Evolutionary conservation across 2,329 filamentous ascomycete genomes (phyloP).

Genomic region (Colletotrichum shisoi): DNA sequence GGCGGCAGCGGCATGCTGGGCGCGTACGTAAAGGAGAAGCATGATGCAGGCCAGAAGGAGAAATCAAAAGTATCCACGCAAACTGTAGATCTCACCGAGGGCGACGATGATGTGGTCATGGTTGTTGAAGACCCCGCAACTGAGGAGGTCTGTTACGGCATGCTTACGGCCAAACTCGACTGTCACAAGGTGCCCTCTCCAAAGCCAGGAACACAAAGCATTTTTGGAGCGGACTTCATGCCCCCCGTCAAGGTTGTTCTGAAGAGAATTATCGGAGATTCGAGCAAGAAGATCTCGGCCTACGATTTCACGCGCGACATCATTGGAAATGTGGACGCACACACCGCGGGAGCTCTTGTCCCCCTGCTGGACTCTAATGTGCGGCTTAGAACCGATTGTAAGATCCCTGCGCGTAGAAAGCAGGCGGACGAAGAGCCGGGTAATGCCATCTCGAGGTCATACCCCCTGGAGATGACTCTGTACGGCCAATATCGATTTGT

Average conservation of each 20-base stretch:
- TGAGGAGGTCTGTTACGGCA: conserved; percentile 82
- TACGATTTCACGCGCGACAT: conserved; percentile 74
- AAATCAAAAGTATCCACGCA: conserved; percentile 46
- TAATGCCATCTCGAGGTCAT: conserved; percentile 65
- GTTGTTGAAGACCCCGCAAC: conserved; percentile 67
- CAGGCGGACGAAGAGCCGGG: conserved; percentile 70
- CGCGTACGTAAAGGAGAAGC: conserved; percentile 70
- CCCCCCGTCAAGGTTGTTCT: conserved; percentile 78
- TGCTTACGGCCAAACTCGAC: conserved; percentile 73
- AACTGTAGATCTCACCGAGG: conserved; percentile 67
- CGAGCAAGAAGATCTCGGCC: conserved; percentile 71
- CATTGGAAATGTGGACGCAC: conserved; percentile 78
- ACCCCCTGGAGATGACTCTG: conserved; percentile 75
- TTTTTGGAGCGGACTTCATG: conserved; percentile 69
- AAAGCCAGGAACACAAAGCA: conserved; percentile 67
- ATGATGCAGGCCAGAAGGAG: conserved; percentile 52
- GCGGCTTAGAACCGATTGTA: conserved; percentile 74
- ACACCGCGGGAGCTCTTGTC: conserved; percentile 71
- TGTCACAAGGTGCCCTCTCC: conserved; percentile 73
- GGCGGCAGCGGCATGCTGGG: conserved; percentile 66
- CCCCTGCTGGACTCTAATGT: conserved; percentile 74
- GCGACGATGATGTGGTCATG: conserved; percentile 68
- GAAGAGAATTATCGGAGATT: conserved; percentile 64
- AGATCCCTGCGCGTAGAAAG: conserved; percentile 72
- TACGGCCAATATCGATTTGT: conserved; percentile 77